Percentiles rank a stretch among this genome's conserved stretches.
phyloP scores from a whole-genome alignment of 106 monocot species.

The Phalaenopsis aphrodite region DNA sequence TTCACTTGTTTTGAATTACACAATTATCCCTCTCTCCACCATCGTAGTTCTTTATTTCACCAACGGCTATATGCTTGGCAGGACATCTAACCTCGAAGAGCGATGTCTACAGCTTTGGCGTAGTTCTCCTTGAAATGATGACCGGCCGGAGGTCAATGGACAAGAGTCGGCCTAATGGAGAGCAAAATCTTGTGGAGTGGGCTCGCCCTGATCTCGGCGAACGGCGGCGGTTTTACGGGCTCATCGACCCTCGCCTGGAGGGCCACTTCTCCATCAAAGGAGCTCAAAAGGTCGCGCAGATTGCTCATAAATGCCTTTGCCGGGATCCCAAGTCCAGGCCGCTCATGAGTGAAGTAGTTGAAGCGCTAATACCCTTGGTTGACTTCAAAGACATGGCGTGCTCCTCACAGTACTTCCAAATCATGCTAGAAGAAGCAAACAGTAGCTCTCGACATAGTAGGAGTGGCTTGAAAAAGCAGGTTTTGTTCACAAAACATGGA shows the following conservation, averaged over 20 bases:
- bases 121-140: constrained; percentile 87
- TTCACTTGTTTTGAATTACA: no score
- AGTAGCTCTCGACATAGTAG: neutral
- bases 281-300: constrained; percentile 13
- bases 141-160: constrained; percentile 69
- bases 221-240: constrained; percentile 7
- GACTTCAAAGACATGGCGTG: constrained; percentile 14
- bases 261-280: constrained; percentile 17
- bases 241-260: constrained; percentile 13
- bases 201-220: constrained; percentile 12
- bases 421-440: constrained; percentile 2
- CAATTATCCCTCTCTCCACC: neutral
- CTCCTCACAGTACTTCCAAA: constrained; percentile 11
- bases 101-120: constrained; percentile 91
- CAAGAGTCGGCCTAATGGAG: constrained; percentile 13
- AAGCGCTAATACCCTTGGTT: neutral
- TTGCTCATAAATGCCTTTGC: constrained; percentile 9
- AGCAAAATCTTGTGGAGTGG: constrained; percentile 16
- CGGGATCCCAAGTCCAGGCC: constrained; percentile 16
- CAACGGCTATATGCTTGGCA: constrained; percentile 6
- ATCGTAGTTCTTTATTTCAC: neutral
- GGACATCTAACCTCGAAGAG: constrained; percentile 90
- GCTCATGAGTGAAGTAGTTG: constrained; percentile 17
- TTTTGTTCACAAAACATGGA: constrained; percentile 7
- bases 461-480: constrained; percentile 10